A percentile compares a stretch with the other conserved stretches of the same genome.
phyloP scores from a whole-genome alignment of 78 protist genomes.

The Dictyostelium firmibasis region DNA sequence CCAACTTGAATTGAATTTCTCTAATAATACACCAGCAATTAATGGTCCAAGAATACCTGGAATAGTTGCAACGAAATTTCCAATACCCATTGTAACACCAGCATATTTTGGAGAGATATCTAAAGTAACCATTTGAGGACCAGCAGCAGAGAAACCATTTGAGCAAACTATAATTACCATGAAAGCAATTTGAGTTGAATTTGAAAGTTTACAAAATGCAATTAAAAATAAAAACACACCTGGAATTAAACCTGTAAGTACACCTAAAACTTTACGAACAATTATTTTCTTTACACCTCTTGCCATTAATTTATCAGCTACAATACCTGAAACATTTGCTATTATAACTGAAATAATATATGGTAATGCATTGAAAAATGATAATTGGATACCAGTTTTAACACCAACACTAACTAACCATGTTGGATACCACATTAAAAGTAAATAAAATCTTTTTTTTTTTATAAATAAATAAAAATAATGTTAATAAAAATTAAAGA shows the following conservation, averaged over 20 bases:
- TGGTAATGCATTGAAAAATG: conserved; percentile 49
- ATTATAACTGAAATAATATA: background rate
- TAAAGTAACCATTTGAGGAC: conserved; percentile 14
- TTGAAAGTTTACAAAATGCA: background rate
- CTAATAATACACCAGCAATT: conserved; percentile 20
- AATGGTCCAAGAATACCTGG: conserved; percentile 50
- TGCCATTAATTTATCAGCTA: background rate
- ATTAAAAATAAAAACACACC: conserved; percentile 20
- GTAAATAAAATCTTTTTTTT: conserved; percentile 1
- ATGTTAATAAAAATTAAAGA: background rate
- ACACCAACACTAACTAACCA: background rate
- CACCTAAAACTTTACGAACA: conserved; percentile 32
- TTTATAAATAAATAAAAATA: background rate
- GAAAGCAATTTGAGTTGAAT: background rate
- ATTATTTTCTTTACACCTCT: conserved; percentile 14
- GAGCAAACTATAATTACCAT: conserved; percentile 12
- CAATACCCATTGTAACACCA: conserved; percentile 44
- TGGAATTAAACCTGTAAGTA: conserved; percentile 3
- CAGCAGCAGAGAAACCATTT: conserved; percentile 6
- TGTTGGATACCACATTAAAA: conserved; percentile 71
- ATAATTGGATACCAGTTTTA: background rate
- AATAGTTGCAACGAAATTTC: conserved; percentile 35
- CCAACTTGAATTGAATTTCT: conserved; percentile 11
- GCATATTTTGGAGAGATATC: conserved; percentile 39
- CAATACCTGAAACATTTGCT: background rate